Conservation (phyloP, 768 basidiomycete genomes). For the Kwoniella heveanensis region DNA sequence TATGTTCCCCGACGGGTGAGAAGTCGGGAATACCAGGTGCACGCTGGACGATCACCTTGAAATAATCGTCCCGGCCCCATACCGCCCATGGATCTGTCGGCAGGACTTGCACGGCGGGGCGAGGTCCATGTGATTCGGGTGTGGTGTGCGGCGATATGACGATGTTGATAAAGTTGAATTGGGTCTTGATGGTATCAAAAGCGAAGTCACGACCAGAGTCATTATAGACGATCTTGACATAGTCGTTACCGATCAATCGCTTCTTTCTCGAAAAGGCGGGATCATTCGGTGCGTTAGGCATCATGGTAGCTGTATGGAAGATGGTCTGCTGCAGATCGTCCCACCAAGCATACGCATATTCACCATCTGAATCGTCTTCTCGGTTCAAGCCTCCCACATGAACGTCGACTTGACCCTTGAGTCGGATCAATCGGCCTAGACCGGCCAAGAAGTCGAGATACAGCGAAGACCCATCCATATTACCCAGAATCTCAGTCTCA, state of each 20-base stretch:
- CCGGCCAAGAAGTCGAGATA: slow-evolving; percentile 92
- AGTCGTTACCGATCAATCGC: slow-evolving; percentile 94
- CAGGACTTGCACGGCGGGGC: not conserved
- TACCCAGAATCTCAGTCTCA: slow-evolving; percentile 82
- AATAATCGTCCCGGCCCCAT: slow-evolving; percentile 86
- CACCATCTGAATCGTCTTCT: slow-evolving; percentile 75
- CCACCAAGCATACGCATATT: slow-evolving; percentile 99
- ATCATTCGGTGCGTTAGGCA: slow-evolving; percentile 66
- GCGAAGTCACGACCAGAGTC: slow-evolving; percentile 82
- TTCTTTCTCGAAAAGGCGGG: slow-evolving; percentile 79
- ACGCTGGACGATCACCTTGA: slow-evolving; percentile 88
- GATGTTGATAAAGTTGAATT: slow-evolving; percentile 97
- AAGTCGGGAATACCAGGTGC: slow-evolving; percentile 91
- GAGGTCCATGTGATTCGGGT: slow-evolving; percentile 30
- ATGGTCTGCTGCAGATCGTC: slow-evolving; percentile 94
- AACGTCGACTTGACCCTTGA: slow-evolving; percentile 86
- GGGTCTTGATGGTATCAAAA: slow-evolving; percentile 87
- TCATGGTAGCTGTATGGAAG: slow-evolving; percentile 95
- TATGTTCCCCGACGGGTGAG: slow-evolving; percentile 87
- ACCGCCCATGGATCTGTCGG: slow-evolving; percentile 37
- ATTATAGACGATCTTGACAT: slow-evolving; percentile 95
- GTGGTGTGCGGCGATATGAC: slow-evolving; percentile 75
- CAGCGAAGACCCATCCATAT: slow-evolving; percentile 88
- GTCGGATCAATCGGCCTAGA: slow-evolving; percentile 80
- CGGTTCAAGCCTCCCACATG: slow-evolving; percentile 90